Base-by-base conservation (phyloP, 2,329 filamentous ascomycete species). In the Neoarthrinium moseri region DNA sequence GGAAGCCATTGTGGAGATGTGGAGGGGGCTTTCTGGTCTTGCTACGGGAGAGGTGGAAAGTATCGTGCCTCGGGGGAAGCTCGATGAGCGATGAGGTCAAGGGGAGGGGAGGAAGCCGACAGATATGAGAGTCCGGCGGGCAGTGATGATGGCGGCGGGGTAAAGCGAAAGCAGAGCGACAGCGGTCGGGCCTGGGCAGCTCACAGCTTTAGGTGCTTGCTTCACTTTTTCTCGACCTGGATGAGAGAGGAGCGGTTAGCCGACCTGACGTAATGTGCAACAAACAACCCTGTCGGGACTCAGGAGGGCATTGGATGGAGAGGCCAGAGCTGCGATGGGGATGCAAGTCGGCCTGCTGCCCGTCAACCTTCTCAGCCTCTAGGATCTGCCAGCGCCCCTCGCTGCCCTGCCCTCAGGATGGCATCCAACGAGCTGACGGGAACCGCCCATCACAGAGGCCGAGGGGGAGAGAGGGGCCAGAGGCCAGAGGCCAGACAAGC, bases 1-100 rank as follows among this genome's bases (percentile, higher is more conserved):
- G 62, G 81, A 77, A 54, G 87, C 84, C 87, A 92, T 92, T 61
- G 62, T 71, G 61, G 36, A 22, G 18, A 43, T 36, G 22, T 39
- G 33, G 27, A 41, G 24, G 20, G 22, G 20, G n/a, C n/a, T n/a
- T n/a, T n/a, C n/a, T n/a, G n/a, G n/a, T n/a, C n/a, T n/a, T n/a
- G n/a, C n/a, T n/a, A n/a, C n/a, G n/a, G n/a, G n/a, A n/a, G n/a
- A n/a, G n/a, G n/a, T n/a, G n/a, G n/a, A n/a, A n/a, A n/a, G n/a
- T n/a, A n/a, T n/a, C n/a, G n/a, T n/a, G n/a, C n/a, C n/a, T n/a
- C n/a, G n/a, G n/a, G n/a, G n/a, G n/a, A n/a, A n/a, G 11, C 11
- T 44, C 30, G 41, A 35, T 7, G 21, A 29, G 13, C 12, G 23
- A 41, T 13, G 13, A 41, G 26, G 17, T 8, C 15, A 20, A 44